phyloP scores from a whole-genome alignment of 2,329 filamentous ascomycete genomes.

The Aspergillus fructus region DNA sequence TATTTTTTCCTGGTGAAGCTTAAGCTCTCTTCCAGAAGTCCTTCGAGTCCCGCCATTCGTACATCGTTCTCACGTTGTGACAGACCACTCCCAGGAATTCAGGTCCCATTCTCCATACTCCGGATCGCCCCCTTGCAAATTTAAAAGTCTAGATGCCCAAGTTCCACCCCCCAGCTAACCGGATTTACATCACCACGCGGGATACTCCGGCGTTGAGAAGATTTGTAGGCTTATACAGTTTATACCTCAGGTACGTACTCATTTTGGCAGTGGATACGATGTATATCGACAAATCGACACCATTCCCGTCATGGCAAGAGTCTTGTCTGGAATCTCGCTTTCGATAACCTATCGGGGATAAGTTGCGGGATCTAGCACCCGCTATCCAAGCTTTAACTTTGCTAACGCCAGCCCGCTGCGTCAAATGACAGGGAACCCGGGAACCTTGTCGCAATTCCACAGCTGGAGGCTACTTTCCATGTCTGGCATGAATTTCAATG shows the following conservation, averaged over 20 bases:
- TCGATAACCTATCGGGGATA: background rate
- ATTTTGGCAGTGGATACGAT: background rate
- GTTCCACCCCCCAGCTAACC: too few relatives aligned
- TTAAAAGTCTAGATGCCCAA: background rate
- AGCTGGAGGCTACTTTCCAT: background rate
- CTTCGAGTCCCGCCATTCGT: too few relatives aligned
- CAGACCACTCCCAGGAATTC: too few relatives aligned
- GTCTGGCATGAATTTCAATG: too few relatives aligned
- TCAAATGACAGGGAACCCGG: background rate
- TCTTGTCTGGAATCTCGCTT: background rate
- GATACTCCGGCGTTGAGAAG: too few relatives aligned
- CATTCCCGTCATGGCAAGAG: background rate
- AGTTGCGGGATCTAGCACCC: background rate
- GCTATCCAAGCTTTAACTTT: slow-evolving; percentile 2
- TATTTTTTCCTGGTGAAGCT: background rate
- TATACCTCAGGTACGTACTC: background rate
- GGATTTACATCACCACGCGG: too few relatives aligned
- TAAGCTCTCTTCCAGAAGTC: background rate
- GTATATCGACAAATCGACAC: too few relatives aligned
- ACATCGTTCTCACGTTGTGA: too few relatives aligned
- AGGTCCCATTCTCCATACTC: background rate
- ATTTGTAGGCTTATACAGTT: background rate
- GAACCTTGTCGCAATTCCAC: background rate
- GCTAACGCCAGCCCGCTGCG: background rate
- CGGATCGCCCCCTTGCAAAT: background rate